Evolutionary conservation across 768 basidiomycete genomes (phyloP), one percentile per base, ranked within the genome.

Genomic region (Lactarius tabidus): DNA sequence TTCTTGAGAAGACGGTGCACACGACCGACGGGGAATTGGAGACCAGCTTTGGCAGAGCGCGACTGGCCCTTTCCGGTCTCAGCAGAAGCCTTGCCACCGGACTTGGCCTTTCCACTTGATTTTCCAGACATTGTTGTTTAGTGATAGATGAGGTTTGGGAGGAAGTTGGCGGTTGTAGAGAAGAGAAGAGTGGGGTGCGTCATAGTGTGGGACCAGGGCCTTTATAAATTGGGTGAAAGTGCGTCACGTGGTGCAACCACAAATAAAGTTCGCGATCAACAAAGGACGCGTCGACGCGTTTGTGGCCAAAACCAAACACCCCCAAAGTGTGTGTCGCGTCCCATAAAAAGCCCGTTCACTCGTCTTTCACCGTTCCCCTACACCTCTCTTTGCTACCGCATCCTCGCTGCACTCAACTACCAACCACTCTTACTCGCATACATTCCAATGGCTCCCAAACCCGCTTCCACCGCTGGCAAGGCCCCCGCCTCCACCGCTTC

Each of bases 21-120:
- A 89, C 92, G 92, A 82, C 92, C 92, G 71, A 94, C 91, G 60
- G 92, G 92, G 81, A 94, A 91, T 75, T 90, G 87, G 62, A 89
- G 84, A 71, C 88, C 88, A 15, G 88, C 88, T 72, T 88, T 89
- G 60, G 87, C 81, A 28, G 88, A 89, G 60, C 88, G 89, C 1
- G 88, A 89, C 66, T 84, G 83, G 14, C 83, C 79, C 75, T 85
- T 89, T 73, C 68, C 68, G 26, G 72, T 73, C 8, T 79, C 79
- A 45, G 73, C 77, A 48, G 82, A 82, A 36, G 76, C 69, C 55
- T 82, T 81, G 78, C 87, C 89, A 71, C 90, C 89, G 61, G 87
- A 83, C 62, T 69, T 69, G 61, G 66, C 67, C 26, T 68, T 85
- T 77, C 90, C 90, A 62, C 86, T 86, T 60, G 77, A 70, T 67